Evolutionary conservation across 2,329 filamentous ascomycete genomes (phyloP).

Genomic region (Knoxdaviesia capensis): DNA sequence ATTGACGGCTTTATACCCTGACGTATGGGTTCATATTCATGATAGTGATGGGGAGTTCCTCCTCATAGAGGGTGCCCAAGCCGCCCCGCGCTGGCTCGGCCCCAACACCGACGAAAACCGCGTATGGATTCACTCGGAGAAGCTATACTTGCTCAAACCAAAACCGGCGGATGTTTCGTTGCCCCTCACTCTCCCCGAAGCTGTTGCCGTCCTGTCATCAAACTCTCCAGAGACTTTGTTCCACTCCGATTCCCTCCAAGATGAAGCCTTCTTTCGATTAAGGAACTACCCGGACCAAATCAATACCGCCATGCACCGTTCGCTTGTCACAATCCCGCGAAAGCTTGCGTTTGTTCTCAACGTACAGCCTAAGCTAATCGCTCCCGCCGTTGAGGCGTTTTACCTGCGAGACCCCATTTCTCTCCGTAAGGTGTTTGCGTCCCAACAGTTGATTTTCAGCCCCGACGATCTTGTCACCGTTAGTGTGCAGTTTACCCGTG

Average conservation of each 20-base stretch:
- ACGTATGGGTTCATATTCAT: conserved; percentile 63
- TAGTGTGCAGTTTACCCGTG: conserved; percentile 67
- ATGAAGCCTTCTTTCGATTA: conserved; percentile 78
- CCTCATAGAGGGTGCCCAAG: conserved; percentile 78
- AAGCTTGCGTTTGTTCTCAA: conserved; percentile 67
- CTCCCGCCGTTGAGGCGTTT: conserved; percentile 74
- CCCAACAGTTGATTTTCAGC: conserved; percentile 40
- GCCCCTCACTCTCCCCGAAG: conserved; percentile 40
- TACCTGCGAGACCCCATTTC: conserved; percentile 72
- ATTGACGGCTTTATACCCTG: conserved; percentile 49
- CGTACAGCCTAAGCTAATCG: conserved; percentile 52
- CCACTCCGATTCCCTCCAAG: conserved; percentile 55
- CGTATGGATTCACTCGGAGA: conserved; percentile 70
- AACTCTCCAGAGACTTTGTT: conserved; percentile 25
- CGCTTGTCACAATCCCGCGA: conserved; percentile 55
- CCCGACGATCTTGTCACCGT: conserved; percentile 63
- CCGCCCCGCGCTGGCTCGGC: conserved; percentile 74
- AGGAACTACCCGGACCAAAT: conserved; percentile 69
- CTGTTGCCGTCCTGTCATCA: conserved; percentile 37
- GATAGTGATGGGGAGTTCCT: conserved; percentile 93
- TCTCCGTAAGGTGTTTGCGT: conserved; percentile 28
- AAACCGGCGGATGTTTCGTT: conserved; percentile 12
- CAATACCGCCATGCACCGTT: conserved; percentile 52
- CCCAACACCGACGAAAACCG: conserved; percentile 77
- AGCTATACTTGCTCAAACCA: conserved; percentile 52